Percentiles rank a stretch among this genome's conserved stretches.
Evolutionary conservation across 2,329 filamentous ascomycete genomes (phyloP).

Genomic region (Blastomyces emzantsi): DNA sequence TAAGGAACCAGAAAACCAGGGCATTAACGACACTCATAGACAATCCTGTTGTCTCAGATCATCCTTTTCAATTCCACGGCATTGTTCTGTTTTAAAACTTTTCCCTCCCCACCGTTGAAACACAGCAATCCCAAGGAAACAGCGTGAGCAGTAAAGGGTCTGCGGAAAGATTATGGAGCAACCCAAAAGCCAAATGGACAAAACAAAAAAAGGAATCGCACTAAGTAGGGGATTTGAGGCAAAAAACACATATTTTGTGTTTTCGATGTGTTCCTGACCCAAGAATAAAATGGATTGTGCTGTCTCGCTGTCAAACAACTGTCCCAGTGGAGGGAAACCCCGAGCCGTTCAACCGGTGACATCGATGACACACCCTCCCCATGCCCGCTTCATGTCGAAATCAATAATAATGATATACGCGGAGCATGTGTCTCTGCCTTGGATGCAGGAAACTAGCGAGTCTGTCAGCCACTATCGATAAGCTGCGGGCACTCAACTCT

Average conservation of each 20-base stretch:
- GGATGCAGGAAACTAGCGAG: neutral
- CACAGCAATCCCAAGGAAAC: neutral
- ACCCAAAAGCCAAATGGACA: neutral
- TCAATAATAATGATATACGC: neutral
- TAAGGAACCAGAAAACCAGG: neutral
- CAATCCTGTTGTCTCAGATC: neutral
- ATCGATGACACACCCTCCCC: neutral
- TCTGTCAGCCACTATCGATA: constrained; percentile 4
- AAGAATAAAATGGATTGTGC: neutral
- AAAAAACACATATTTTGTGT: neutral
- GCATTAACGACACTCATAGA: neutral
- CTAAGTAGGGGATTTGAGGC: neutral
- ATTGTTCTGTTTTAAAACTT: neutral
- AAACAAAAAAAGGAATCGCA: neutral
- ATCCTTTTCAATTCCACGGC: neutral
- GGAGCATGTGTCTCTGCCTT: neutral
- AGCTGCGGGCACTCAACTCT: neutral
- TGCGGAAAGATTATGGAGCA: neutral
- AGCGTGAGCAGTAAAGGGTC: neutral
- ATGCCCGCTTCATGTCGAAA: neutral
- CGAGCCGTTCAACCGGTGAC: neutral
- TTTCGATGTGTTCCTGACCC: constrained; percentile 5
- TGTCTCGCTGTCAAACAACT: neutral
- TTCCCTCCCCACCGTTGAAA: neutral
- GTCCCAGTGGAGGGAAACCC: neutral